Percentiles rank a stretch among this genome's conserved stretches.
phyloP scores from a whole-genome alignment of 139 green algal genomes.

The Auxenochlorella pyrenoidosa region DNA sequence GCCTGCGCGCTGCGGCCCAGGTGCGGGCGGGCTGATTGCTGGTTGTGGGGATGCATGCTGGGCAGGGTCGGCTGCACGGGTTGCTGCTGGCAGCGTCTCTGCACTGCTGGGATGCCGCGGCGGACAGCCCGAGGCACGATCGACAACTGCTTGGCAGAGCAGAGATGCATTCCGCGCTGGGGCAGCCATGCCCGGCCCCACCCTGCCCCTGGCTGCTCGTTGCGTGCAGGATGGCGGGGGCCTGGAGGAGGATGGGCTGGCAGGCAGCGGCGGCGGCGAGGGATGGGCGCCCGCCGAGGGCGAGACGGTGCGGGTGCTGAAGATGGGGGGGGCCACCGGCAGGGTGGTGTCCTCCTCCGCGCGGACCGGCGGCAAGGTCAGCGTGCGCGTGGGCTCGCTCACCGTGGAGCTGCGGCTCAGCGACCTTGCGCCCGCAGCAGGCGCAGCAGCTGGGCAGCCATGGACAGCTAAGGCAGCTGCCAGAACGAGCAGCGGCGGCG shows the following conservation, averaged over 20 bases:
- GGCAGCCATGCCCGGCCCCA: too few relatives aligned
- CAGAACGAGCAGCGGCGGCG: neutral
- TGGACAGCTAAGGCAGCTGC: neutral
- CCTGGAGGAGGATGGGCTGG: neutral
- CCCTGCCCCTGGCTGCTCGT: too few relatives aligned
- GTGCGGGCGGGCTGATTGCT: neutral
- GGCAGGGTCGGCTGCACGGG: too few relatives aligned
- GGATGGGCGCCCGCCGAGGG: constrained; percentile 37
- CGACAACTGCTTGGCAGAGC: too few relatives aligned
- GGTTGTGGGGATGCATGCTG: too few relatives aligned
- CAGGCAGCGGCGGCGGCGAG: neutral
- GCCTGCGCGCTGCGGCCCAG: constrained; percentile 12
- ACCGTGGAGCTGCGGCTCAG: constrained; percentile 33
- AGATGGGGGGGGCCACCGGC: constrained; percentile 47
- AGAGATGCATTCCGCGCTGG: too few relatives aligned
- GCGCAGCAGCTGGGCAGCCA: neutral
- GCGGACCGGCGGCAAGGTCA: constrained; percentile 22
- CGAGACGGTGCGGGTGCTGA: constrained; percentile 39
- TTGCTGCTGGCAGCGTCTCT: too few relatives aligned
- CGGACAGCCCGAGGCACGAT: too few relatives aligned
- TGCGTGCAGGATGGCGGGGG: neutral
- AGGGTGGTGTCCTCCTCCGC: constrained; percentile 1
- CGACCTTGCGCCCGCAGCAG: constrained; percentile 38
- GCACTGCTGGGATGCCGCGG: too few relatives aligned
- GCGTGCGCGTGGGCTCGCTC: constrained; percentile 45